Evolutionary conservation across 2,329 filamentous ascomycete species (phyloP).

Genomic region (Calonectria pseudoturangicola): DNA sequence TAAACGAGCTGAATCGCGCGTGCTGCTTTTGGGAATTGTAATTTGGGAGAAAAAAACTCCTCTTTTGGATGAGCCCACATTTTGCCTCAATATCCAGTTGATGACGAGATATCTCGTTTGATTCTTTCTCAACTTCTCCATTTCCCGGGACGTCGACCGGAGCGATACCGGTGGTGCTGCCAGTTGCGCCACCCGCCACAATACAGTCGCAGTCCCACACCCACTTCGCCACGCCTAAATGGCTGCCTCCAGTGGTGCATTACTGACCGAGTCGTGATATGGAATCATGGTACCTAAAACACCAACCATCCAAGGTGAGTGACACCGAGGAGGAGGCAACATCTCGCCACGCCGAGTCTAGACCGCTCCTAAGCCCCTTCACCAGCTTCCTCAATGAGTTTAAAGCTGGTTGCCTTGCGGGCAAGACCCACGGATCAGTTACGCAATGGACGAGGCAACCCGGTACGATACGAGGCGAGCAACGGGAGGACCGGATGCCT

Average conservation of each 20-base stretch:
- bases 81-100: neutral
- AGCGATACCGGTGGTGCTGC: neutral
- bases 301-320: neutral
- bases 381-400: neutral
- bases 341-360: conserved; percentile 1
- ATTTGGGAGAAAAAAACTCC: neutral
- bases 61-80: neutral
- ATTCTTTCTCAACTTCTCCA: conserved; percentile 16
- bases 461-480: neutral
- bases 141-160: neutral
- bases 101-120: conserved; percentile 9
- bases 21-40: neutral
- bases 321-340: neutral
- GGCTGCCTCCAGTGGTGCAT: neutral
- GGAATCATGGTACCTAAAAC: neutral
- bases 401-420: conserved; percentile 5
- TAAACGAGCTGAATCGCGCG: conserved; percentile 1
- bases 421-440: neutral
- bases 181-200: conserved; percentile 25
- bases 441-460: neutral
- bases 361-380: neutral
- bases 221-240: neutral
- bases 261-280: neutral
- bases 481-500: neutral
- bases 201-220: neutral